Evolutionary conservation across 202 grass and related monocot genomes (phyloP), one percentile per base, ranked within the genome.

Genomic region (Schoenoplectus tabernaemontani): DNA sequence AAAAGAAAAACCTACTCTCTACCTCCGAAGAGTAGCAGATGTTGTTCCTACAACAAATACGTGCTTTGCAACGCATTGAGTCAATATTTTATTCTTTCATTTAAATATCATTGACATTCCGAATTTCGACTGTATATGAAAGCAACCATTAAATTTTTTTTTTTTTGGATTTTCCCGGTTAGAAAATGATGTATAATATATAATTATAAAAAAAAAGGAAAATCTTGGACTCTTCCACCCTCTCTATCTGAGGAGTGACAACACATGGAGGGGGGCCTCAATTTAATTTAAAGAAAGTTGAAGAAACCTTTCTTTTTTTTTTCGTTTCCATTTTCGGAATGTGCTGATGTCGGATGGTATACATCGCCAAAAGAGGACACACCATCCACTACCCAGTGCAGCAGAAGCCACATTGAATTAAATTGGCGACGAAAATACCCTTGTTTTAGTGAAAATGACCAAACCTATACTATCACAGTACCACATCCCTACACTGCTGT

Each of bases 91-190:
- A n/a, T n/a, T n/a, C n/a, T n/a, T n/a, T n/a, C n/a, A n/a, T n/a
- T n/a, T n/a, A n/a, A n/a, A n/a, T n/a, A n/a, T n/a, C n/a, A n/a
- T n/a, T n/a, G n/a, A n/a, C n/a, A n/a, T n/a, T n/a, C n/a, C n/a
- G n/a, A n/a, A n/a, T n/a, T n/a, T n/a, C n/a, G n/a, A n/a, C n/a
- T n/a, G n/a, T n/a, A n/a, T n/a, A n/a, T n/a, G n/a, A n/a, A 48
- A 72, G 43, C 68, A 50, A 72, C 68, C 84, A 86, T 65, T 84
- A 78, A 86, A 79, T 82, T 67, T 82, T 61, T 62, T 86, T n/a
- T n/a, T n/a, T n/a, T n/a, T n/a, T n/a, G n/a, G n/a, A 63, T 37
- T 79, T 48, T 79, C 50, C 9, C 51, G 57, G 4, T 72, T 79
- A 77, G 81, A 87, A 90, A 26, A 69, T 80, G 84, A 84, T 38